These are phyloP conservation scores for Quercus alba DNA, from an alignment of 306 rosid species.

Conservation along the genomic window DNA sequence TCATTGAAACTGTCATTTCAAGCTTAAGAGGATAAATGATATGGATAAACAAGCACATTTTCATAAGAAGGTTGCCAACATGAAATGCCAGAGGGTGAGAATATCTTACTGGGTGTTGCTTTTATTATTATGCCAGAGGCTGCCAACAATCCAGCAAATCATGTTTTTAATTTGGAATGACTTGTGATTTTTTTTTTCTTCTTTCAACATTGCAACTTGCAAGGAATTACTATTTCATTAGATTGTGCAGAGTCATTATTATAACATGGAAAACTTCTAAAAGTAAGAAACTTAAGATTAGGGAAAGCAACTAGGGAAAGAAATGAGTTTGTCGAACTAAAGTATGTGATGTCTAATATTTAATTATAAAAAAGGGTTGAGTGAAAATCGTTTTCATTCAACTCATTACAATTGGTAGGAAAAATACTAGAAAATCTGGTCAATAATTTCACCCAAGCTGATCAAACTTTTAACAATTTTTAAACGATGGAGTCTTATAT, in stretches of 20 bases:
- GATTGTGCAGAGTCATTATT: neutral
- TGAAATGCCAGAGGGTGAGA: conserved; percentile 74
- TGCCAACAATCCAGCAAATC: conserved; percentile 3
- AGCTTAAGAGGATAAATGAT: conserved; percentile 32
- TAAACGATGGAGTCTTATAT: too few relatives aligned
- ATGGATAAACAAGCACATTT: conserved; percentile 58
- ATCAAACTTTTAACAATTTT: too few relatives aligned
- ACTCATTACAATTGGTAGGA: too few relatives aligned
- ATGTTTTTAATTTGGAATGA: neutral
- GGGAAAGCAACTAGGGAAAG: too few relatives aligned
- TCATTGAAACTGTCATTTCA: conserved; percentile 40
- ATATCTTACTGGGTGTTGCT: neutral
- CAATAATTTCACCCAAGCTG: too few relatives aligned
- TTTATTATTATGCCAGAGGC: neutral
- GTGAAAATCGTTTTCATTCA: too few relatives aligned
- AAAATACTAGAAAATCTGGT: too few relatives aligned
- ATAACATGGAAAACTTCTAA: neutral
- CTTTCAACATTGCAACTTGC: conserved; percentile 11
- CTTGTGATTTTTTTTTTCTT: neutral
- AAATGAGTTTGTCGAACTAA: too few relatives aligned
- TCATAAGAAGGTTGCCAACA: conserved; percentile 52
- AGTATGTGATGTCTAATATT: too few relatives aligned
- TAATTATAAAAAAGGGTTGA: too few relatives aligned
- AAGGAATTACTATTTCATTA: neutral
- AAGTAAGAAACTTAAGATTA: too few relatives aligned